These are phyloP conservation scores for Neurospora sp. DNA, from an alignment of 495 filamentous ascomycete genomes.

Conservation along the genomic window DNA sequence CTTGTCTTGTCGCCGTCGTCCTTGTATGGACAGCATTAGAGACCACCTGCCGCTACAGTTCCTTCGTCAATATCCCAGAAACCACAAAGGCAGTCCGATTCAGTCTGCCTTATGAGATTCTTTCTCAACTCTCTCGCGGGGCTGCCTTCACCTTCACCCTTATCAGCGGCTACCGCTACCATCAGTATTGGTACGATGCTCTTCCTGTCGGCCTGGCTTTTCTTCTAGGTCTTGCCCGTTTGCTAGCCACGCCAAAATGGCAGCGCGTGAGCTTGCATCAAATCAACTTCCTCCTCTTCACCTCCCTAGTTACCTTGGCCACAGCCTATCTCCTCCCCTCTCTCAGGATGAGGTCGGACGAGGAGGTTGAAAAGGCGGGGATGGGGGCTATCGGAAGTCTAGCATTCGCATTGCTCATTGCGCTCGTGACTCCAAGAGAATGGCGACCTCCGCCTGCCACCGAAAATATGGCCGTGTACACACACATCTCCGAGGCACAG, in stretches of 20 bases:
- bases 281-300: conserved; percentile 23
- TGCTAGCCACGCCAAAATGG: conserved; percentile 25
- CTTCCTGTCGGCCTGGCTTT: conserved; percentile 22
- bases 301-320: conserved; percentile 17
- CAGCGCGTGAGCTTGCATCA: conserved; percentile 29
- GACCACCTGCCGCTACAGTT: background rate
- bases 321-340: conserved; percentile 23
- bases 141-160: conserved; percentile 21
- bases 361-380: conserved; percentile 7
- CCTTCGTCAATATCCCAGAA: background rate
- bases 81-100: conserved; percentile 16
- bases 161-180: conserved; percentile 11
- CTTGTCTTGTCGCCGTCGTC: background rate
- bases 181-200: conserved; percentile 20
- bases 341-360: conserved; percentile 11
- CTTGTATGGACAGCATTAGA: conserved; percentile 1
- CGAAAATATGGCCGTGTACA: conserved; percentile 14
- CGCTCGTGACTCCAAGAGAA: conserved; percentile 25
- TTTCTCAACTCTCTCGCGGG: conserved; percentile 22
- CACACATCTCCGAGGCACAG: conserved; percentile 17
- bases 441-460: conserved; percentile 27
- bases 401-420: conserved; percentile 21
- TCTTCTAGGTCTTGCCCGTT: conserved; percentile 25
- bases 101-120: conserved; percentile 21
- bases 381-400: conserved; percentile 18